Evolutionary conservation across 208 protist genomes (phyloP).

Genomic region (Kentomonas sorsogonicus): DNA sequence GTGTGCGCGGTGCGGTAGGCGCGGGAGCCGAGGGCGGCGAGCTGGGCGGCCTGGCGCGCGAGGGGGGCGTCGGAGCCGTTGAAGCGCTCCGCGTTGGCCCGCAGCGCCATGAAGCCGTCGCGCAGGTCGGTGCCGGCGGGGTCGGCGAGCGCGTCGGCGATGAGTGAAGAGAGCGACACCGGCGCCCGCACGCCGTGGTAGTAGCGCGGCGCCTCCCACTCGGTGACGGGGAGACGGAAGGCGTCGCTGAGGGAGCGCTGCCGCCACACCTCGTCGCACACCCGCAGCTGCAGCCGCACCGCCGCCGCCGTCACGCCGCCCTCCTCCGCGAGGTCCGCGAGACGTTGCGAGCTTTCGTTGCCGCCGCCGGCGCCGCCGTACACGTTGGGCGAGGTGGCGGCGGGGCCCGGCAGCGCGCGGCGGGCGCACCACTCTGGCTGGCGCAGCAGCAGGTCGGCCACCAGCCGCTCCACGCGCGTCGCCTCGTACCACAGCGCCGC

Average conservation of each 20-base stretch:
- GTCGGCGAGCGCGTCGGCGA: constrained; percentile 21
- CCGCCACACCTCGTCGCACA: constrained; percentile 48
- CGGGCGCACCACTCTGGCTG: constrained; percentile 14
- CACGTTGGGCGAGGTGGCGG: constrained; percentile 1
- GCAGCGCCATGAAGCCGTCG: constrained; percentile 38
- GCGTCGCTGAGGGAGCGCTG: constrained; percentile 14
- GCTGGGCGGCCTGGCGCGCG: constrained; percentile 20
- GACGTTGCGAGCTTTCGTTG: neutral
- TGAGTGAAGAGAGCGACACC: constrained; percentile 47
- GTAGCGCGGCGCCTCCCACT: constrained; percentile 68
- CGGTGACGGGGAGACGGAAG: constrained; percentile 66
- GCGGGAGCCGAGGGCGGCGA: constrained; percentile 27
- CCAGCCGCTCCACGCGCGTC: constrained; percentile 61
- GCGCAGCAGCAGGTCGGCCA: constrained; percentile 32
- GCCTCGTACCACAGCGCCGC: constrained; percentile 47
- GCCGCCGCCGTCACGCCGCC: constrained; percentile 14
- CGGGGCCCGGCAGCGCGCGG: constrained; percentile 17
- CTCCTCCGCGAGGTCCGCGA: constrained; percentile 1
- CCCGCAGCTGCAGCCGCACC: constrained; percentile 35
- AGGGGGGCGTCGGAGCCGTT: constrained; percentile 46
- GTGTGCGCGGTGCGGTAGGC: neutral
- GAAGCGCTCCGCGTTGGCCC: constrained; percentile 45
- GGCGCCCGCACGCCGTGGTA: constrained; percentile 48
- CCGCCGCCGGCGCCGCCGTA: neutral
- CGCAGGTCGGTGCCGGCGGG: constrained; percentile 23